Evolutionary conservation across 1,284 basidiomycete species (phyloP).

Genomic region (Takashimella tepidaria): DNA sequence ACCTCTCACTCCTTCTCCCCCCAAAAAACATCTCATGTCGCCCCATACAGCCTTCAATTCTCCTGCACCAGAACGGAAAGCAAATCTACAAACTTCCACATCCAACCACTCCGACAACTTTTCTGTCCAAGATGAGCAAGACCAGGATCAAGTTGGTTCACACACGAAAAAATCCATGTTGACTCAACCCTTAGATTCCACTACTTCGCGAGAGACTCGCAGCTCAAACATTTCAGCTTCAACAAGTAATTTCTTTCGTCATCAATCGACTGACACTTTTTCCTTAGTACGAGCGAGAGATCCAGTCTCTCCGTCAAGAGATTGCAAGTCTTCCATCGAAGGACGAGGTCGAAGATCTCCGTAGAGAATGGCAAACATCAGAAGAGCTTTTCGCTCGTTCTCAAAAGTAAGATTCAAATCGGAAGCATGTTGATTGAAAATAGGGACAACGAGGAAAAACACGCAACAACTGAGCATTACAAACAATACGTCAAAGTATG

Average conservation of each 20-base stretch:
- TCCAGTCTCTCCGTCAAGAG: constrained; percentile 5
- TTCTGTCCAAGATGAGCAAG: too few relatives aligned
- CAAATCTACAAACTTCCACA: too few relatives aligned
- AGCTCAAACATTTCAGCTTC: background rate
- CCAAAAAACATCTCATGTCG: too few relatives aligned
- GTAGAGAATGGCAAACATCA: constrained; percentile 22
- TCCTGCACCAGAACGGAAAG: too few relatives aligned
- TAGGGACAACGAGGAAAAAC: constrained; percentile 38
- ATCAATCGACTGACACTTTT: background rate
- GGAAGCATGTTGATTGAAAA: background rate
- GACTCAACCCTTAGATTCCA: too few relatives aligned
- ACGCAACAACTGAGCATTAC: constrained; percentile 27
- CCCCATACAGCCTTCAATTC: too few relatives aligned
- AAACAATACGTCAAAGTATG: constrained; percentile 34
- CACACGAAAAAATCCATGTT: too few relatives aligned
- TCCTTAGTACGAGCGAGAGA: constrained; percentile 6
- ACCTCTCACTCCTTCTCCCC: background rate
- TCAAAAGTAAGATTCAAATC: constrained; percentile 19
- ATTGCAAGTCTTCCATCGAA: constrained; percentile 9
- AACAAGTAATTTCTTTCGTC: background rate
- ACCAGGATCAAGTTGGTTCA: too few relatives aligned
- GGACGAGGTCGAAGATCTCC: constrained; percentile 14
- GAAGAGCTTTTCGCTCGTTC: constrained; percentile 29
- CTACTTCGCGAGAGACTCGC: background rate
- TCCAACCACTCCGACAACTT: too few relatives aligned